Base-by-base conservation (phyloP, 768 basidiomycete genomes). In the Lentinula lateritia region DNA sequence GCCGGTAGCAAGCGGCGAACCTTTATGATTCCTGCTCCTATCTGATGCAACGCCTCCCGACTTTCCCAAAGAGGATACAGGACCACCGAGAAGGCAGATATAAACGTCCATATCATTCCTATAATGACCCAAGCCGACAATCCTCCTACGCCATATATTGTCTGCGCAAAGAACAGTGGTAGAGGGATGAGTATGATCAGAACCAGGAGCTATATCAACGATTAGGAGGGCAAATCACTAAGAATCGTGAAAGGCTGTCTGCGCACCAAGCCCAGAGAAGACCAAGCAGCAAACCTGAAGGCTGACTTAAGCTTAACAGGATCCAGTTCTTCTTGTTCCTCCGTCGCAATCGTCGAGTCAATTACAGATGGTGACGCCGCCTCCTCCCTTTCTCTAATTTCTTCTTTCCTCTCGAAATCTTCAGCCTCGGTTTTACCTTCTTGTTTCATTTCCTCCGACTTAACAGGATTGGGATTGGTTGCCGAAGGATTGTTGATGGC, bases 61-160 rank as follows among this genome's bases (percentile, higher is more conserved):
- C 90, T 92, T 77, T 98, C 95, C 75, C 81, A 96, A 4, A 96
- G 75, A 18, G 95, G 95, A 67, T 93, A 93, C 13, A 96, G 23
- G 18, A 95, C 92, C 46, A 93, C 91, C 6, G 84, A 76, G 62
- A 88, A 79, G 3, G 86, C 78, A 1, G 92, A 93, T 55, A 80
- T 76, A 73, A 95, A 95, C 20, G 88, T 78, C 94, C 94, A 97
- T 39, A 88, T 75, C 62, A 97, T 87, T 2, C 90, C 89, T 60
- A 95, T 76, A 46, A 83, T 74, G 7, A 96, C 88, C 93, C 93
- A 97, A 0, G 83, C 88, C 0, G 85, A 82, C 61, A 93, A 78
- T 5, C 89, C 90, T 9, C 73, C 66, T 43, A 82, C 77, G 23
- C 82, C 80, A 63, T 85, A 94, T 23, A 94, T 75, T 35, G 90